Evolutionary conservation across 140 eudicot species (phyloP).

Genomic region (Oenanthe javanica): DNA sequence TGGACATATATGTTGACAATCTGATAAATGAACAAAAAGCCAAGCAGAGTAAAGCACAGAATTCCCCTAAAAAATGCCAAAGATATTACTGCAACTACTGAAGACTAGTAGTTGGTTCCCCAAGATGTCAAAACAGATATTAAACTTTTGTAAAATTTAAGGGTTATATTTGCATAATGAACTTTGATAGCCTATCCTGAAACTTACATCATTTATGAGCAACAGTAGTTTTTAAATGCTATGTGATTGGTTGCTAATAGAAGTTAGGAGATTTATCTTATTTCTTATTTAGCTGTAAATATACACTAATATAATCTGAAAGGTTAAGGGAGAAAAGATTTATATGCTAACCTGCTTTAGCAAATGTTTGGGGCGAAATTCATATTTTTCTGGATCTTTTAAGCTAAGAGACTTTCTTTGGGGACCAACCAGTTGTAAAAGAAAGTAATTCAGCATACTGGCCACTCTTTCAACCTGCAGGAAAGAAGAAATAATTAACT

Average conservation of each 20-base stretch:
- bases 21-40: constrained; percentile 30
- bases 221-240: neutral
- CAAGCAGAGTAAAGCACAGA: neutral
- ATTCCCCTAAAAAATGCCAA: neutral
- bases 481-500: constrained; percentile 8
- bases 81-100: neutral
- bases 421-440: constrained; percentile 95
- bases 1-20: constrained; percentile 85
- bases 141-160: neutral
- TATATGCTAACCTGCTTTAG: constrained; percentile 69
- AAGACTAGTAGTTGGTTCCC: neutral
- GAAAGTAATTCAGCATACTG: constrained; percentile 89
- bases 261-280: neutral
- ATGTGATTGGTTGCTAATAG: neutral
- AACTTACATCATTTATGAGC: neutral
- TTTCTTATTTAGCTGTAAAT: neutral
- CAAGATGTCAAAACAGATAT: neutral
- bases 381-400: constrained; percentile 96
- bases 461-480: constrained; percentile 95
- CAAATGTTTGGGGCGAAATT: constrained; percentile 87
- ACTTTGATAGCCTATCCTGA: neutral
- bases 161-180: neutral
- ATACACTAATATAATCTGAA: neutral
- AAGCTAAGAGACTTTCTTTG: constrained; percentile 90
- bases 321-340: neutral